A percentile compares a stretch with the other conserved stretches of the same genome.
Evolutionary conservation across 108 stramenopile genomes (phyloP).

Genomic region (Aurantiochytrium sp.): DNA sequence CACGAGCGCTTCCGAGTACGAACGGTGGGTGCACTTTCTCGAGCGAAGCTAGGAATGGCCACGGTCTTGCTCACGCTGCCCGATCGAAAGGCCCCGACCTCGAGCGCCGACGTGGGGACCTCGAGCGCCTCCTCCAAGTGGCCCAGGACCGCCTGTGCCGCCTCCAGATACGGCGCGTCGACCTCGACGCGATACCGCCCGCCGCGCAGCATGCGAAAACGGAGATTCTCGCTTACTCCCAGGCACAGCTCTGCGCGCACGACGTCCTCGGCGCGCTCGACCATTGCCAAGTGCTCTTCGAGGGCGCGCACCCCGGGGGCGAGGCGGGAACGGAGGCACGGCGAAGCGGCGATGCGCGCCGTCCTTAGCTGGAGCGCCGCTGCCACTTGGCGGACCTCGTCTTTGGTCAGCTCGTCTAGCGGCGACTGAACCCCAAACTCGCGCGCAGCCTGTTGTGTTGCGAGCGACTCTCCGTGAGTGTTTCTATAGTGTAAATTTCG

Average conservation of each 20-base stretch:
- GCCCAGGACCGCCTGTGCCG: background rate
- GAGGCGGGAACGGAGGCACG: background rate
- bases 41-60: background rate
- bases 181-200: background rate
- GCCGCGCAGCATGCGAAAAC: background rate
- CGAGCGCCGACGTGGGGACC: background rate
- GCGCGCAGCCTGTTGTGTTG: background rate
- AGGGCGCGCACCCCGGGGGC: background rate
- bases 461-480: too few relatives aligned
- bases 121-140: background rate
- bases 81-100: background rate
- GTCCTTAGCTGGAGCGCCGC: background rate
- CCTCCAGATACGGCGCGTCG: background rate
- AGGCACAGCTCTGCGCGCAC: background rate
- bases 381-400: background rate
- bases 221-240: background rate
- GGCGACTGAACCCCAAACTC: background rate
- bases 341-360: background rate
- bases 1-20: background rate
- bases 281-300: background rate
- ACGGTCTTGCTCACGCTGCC: background rate
- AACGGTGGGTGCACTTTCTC: slow-evolving; percentile 20
- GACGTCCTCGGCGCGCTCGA: background rate
- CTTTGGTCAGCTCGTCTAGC: background rate
- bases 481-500: too few relatives aligned